These are phyloP conservation scores for Caryocar brasiliense DNA, from an alignment of 441 rosid species.

Conservation along the genomic window DNA sequence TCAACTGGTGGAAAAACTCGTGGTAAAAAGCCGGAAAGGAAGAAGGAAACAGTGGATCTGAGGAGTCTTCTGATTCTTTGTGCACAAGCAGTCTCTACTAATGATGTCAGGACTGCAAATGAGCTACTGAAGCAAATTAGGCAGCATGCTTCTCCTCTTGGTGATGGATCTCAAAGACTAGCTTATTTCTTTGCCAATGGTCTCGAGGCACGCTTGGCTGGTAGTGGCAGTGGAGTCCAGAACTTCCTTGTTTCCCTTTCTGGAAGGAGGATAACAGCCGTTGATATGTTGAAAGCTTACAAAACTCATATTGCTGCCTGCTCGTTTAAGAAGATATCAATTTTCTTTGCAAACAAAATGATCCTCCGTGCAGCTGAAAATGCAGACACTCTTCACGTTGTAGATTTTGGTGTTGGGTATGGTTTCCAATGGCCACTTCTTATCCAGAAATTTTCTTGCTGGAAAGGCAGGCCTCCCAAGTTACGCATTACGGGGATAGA, in stretches of 20 bases:
- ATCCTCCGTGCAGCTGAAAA: constrained; percentile 37
- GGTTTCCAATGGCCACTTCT: constrained; percentile 85
- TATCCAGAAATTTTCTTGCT: constrained; percentile 36
- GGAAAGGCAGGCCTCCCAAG: constrained; percentile 37
- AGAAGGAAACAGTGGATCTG: constrained; percentile 56
- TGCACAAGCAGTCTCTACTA: constrained; percentile 55
- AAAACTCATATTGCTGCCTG: constrained; percentile 33
- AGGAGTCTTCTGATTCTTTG: constrained; percentile 50
- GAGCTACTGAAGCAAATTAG: constrained; percentile 54
- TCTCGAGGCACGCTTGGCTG: constrained; percentile 72
- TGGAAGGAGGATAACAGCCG: constrained; percentile 32
- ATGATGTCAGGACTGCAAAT: constrained; percentile 48
- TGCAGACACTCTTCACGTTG: constrained; percentile 49
- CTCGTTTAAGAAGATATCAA: constrained; percentile 50
- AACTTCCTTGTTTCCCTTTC: constrained; percentile 20
- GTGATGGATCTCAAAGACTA: constrained; percentile 65
- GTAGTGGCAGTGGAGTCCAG: constrained; percentile 27
- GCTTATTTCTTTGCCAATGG: constrained; percentile 77
- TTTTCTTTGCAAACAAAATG: constrained; percentile 35
- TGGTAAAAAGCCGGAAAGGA: constrained; percentile 21
- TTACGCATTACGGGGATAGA: constrained; percentile 79
- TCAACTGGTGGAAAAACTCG: constrained; percentile 23
- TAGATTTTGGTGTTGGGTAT: constrained; percentile 65
- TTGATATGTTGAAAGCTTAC: constrained; percentile 59
- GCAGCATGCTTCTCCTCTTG: constrained; percentile 47